Evolutionary conservation across 257 asterid genomes (phyloP).

Genomic region (Perilla frutescens): DNA sequence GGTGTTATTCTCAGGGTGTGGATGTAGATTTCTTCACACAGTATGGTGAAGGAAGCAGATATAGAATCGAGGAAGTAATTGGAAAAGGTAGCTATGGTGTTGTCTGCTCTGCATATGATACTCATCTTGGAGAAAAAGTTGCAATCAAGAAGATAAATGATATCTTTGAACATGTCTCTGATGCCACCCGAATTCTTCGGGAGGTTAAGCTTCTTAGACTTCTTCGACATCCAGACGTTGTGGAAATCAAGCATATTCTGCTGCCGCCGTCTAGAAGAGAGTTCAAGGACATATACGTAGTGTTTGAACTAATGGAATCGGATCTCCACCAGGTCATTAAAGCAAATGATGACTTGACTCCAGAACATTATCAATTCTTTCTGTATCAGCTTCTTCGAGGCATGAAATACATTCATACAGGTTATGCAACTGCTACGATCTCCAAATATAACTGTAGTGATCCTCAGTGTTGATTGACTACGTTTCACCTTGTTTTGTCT

Average conservation of each 20-base stretch:
- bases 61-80: slow-evolving; percentile 89
- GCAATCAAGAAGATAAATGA: slow-evolving; percentile 96
- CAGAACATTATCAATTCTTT: slow-evolving; percentile 66
- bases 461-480: not conserved
- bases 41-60: slow-evolving; percentile 95
- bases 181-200: slow-evolving; percentile 94
- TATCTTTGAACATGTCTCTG: slow-evolving; percentile 92
- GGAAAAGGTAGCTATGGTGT: slow-evolving; percentile 99
- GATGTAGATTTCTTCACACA: slow-evolving; percentile 95
- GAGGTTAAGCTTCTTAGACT: slow-evolving; percentile 97
- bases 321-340: slow-evolving; percentile 95
- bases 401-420: slow-evolving; percentile 71
- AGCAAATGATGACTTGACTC: slow-evolving; percentile 69
- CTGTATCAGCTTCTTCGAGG: slow-evolving; percentile 73
- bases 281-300: slow-evolving; percentile 93
- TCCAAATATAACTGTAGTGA: not conserved
- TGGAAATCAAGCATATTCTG: slow-evolving; percentile 92
- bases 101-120: slow-evolving; percentile 93
- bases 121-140: slow-evolving; percentile 88
- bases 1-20: slow-evolving; percentile 54
- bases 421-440: slow-evolving; percentile 23
- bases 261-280: slow-evolving; percentile 95
- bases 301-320: slow-evolving; percentile 94
- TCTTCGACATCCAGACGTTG: slow-evolving; percentile 96
- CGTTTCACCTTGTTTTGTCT: not conserved